Base-by-base conservation (phyloP, 2,329 filamentous ascomycete species). In the Aureobasidium uvarum region DNA sequence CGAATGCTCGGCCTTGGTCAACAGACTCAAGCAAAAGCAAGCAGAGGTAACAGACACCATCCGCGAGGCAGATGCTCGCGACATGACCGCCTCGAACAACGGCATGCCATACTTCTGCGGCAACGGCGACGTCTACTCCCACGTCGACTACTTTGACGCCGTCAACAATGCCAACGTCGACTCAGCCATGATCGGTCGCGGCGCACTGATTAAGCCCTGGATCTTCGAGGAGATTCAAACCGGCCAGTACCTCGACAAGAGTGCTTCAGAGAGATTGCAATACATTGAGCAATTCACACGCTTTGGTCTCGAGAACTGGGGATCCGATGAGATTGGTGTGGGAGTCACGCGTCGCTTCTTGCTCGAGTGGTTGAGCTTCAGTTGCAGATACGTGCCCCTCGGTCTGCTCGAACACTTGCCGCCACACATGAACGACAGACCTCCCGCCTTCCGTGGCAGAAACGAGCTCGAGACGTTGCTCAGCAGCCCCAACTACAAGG, bases 121-220 rank as follows among this genome's bases (percentile, higher is more conserved):
- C 71, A 99, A 99, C 76, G 95, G 95, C 55, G 95, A 99, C 78
- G 95, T 93, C 77, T 97, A 91, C 80, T 97, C 92, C 5, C 92
- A 98, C 76, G 80, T 88, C 38, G 92, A 98, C 75, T 98, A 98
- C 80, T 87, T 87, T 68, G 81, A 87, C 66, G 88, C 95, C 72
- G 81, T 98, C 45, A 83, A 89, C 55, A 85, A 94, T 66, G 85
- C 91, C 41, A 85, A 86, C 54, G 92, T 98, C 52, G 94, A 98
- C 79, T 87, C 87, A n/a, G 90, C 96, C 74, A 98, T 99, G 95
- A 87, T 98, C 67, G 95, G 89, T n/a, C 90, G 95, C 67, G 95
- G 95, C 65, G 95, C 95, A 11, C 84, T 99, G 66, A 91, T 98
- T 79, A 99, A 99, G 80, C 95, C 95, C 0, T 99, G 95, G 95